Evolutionary conservation across 2,329 filamentous ascomycete species (phyloP).

Genomic region (Drechslera avenae): DNA sequence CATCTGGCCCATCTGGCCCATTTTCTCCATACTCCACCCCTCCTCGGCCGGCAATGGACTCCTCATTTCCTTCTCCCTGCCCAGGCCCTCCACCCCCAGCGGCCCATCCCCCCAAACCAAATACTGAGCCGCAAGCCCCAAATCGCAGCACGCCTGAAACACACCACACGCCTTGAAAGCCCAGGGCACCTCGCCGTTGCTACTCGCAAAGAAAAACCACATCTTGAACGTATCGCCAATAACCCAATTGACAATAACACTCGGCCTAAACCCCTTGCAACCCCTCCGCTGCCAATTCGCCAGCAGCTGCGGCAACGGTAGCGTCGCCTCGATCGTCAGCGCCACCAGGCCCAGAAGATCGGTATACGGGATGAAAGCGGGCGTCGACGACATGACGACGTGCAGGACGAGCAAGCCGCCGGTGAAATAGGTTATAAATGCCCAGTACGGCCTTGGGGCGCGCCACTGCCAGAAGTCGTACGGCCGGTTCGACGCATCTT

Average conservation of each 20-base stretch:
- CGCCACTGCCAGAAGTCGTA: constrained; percentile 87
- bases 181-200: constrained; percentile 69
- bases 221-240: constrained; percentile 85
- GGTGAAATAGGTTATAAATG: constrained; percentile 72
- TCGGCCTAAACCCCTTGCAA: constrained; percentile 77
- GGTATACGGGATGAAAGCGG: constrained; percentile 69
- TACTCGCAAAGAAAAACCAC: constrained; percentile 74
- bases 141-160: constrained; percentile 79
- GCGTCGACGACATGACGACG: constrained; percentile 65
- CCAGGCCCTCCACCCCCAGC: constrained; percentile 10
- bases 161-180: constrained; percentile 83
- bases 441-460: constrained; percentile 77
- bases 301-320: constrained; percentile 79
- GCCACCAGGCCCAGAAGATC: constrained; percentile 73
- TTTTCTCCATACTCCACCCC: constrained; percentile 19
- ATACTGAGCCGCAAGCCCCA: constrained; percentile 76
- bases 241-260: constrained; percentile 78
- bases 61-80: constrained; percentile 28
- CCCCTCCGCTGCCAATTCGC: constrained; percentile 71
- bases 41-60: constrained; percentile 30
- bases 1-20: constrained; percentile 12
- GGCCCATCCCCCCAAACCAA: constrained; percentile 45
- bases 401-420: constrained; percentile 66
- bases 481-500: constrained; percentile 59
- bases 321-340: constrained; percentile 77